These are phyloP conservation scores for Phytophthora pistaciae DNA, from an alignment of 352 stramenopile species.

Conservation along the genomic window DNA sequence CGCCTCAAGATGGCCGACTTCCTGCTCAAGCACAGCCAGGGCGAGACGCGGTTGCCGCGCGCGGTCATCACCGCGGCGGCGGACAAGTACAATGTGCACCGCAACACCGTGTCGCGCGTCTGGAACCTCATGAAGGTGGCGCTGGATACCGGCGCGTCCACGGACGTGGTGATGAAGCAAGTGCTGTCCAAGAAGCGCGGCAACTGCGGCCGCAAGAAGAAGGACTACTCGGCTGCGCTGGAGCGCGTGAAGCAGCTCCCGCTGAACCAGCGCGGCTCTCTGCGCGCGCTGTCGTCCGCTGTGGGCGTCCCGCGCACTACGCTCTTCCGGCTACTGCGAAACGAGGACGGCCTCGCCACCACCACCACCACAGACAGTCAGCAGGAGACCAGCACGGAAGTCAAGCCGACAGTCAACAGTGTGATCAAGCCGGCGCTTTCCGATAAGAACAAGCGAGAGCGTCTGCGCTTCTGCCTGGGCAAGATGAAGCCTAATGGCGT, in stretches of 20 bases:
- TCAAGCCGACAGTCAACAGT: slow-evolving; percentile 30
- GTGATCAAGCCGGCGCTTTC: slow-evolving; percentile 44
- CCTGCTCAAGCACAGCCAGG: slow-evolving; percentile 45
- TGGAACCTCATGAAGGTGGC: slow-evolving; percentile 50
- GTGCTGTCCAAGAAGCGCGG: slow-evolving; percentile 48
- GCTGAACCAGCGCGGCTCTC: slow-evolving; percentile 41
- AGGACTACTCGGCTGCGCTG: slow-evolving; percentile 48
- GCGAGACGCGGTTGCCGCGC: slow-evolving; percentile 36
- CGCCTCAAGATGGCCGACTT: slow-evolving; percentile 48
- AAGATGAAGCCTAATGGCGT: slow-evolving; percentile 48
- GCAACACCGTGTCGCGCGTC: slow-evolving; percentile 54
- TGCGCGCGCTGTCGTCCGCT: slow-evolving; percentile 46
- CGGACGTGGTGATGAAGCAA: slow-evolving; percentile 43
- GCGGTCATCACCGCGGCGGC: slow-evolving; percentile 45
- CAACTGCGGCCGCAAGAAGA: slow-evolving; percentile 54
- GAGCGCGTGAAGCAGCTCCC: slow-evolving; percentile 49
- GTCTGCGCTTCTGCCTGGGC: slow-evolving; percentile 40
- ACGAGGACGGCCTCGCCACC: slow-evolving; percentile 23
- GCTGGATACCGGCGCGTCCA: slow-evolving; percentile 23
- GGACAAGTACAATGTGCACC: slow-evolving; percentile 48
- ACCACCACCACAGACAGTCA: slow-evolving; percentile 4
- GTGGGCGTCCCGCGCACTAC: slow-evolving; percentile 50
- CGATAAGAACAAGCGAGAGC: slow-evolving; percentile 50
- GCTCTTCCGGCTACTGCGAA: slow-evolving; percentile 45
- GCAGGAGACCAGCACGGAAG: slow-evolving; percentile 17